These are phyloP conservation scores for Plasmodium gonderi DNA, from an alignment of 169 alveolate genomes.

Conservation along the genomic window DNA sequence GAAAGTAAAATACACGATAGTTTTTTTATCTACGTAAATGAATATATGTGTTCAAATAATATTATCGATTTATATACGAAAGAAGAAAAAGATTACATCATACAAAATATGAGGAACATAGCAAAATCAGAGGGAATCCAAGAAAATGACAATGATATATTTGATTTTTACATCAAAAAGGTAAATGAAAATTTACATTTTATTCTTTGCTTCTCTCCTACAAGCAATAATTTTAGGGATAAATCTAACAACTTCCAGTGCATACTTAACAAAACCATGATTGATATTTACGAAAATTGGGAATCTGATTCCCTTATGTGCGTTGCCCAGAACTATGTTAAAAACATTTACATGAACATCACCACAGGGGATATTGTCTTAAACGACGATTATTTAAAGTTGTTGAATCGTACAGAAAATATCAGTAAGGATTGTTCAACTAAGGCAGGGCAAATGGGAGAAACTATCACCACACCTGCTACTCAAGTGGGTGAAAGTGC, in stretches of 20 bases:
- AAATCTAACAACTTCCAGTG: constrained; percentile 81
- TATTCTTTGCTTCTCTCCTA: constrained; percentile 96
- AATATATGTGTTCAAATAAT: constrained; percentile 80
- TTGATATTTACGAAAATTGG: constrained; percentile 70
- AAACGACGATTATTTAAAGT: neutral
- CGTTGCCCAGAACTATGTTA: constrained; percentile 44
- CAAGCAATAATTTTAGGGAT: constrained; percentile 89
- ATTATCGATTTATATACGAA: constrained; percentile 80
- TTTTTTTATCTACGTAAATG: constrained; percentile 82
- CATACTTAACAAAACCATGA: constrained; percentile 78
- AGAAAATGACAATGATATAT: constrained; percentile 92
- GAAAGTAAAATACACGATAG: constrained; percentile 86
- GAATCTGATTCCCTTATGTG: constrained; percentile 65
- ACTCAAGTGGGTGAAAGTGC: neutral
- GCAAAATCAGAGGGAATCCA: constrained; percentile 92
- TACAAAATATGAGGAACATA: constrained; percentile 87
- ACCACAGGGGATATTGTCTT: constrained; percentile 42
- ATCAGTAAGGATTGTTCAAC: neutral
- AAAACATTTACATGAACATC: constrained; percentile 35
- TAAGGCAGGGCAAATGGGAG: neutral
- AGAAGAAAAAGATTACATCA: constrained; percentile 72
- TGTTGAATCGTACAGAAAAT: neutral
- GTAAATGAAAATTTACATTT: constrained; percentile 95
- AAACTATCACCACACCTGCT: neutral
- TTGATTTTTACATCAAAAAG: constrained; percentile 94